These are phyloP conservation scores for Taphrina populina DNA, from an alignment of 1,139 yeast genomes.

Conservation along the genomic window DNA sequence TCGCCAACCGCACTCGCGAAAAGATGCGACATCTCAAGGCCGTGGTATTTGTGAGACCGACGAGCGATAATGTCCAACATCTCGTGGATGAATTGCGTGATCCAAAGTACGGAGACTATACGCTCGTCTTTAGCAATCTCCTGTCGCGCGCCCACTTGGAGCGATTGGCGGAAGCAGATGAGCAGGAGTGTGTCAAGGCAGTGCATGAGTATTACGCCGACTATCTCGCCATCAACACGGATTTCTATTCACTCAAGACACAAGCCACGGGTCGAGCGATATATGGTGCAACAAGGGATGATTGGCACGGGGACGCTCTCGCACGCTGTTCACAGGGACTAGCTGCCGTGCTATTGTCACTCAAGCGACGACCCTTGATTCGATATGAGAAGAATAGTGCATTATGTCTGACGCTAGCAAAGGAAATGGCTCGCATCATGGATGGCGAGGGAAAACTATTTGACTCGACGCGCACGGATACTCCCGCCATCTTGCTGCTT, in stretches of 20 bases:
- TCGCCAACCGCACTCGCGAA: constrained; percentile 65
- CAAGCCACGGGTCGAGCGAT: constrained; percentile 41
- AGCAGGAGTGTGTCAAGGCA: constrained; percentile 69
- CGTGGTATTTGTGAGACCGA: constrained; percentile 74
- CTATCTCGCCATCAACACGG: constrained; percentile 68
- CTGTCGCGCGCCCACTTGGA: constrained; percentile 76
- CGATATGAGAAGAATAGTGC: constrained; percentile 68
- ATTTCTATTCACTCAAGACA: constrained; percentile 56
- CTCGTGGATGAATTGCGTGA: constrained; percentile 64
- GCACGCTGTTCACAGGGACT: constrained; percentile 57
- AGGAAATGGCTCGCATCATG: constrained; percentile 41
- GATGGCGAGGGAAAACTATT: constrained; percentile 56
- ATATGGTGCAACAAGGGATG: constrained; percentile 42
- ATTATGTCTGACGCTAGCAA: constrained; percentile 63
- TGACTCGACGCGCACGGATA: constrained; percentile 60
- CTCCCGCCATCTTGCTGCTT: constrained; percentile 72
- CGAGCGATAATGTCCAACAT: constrained; percentile 59
- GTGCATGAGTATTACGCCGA: constrained; percentile 86
- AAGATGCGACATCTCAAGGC: constrained; percentile 82
- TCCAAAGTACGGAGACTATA: constrained; percentile 79
- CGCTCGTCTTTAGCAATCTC: constrained; percentile 70
- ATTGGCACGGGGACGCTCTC: constrained; percentile 54
- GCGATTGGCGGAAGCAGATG: constrained; percentile 84
- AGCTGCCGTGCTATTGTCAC: constrained; percentile 65
- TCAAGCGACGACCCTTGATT: constrained; percentile 74